Evolutionary conservation across 176 grass and related monocot genomes (phyloP).

Genomic region (Triticum timopheevii): DNA sequence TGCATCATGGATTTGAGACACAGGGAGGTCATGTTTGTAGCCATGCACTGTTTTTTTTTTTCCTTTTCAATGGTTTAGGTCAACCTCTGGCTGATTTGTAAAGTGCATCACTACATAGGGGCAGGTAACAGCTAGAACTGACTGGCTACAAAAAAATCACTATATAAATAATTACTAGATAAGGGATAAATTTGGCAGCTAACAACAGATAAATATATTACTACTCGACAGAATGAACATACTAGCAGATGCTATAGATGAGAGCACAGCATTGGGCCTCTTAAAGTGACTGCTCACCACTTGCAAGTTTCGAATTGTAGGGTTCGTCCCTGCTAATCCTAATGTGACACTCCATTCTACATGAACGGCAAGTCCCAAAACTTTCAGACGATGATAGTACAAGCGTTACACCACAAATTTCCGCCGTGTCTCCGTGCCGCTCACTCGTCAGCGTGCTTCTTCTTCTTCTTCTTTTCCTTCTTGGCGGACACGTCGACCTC

Average conservation of each 20-base stretch:
- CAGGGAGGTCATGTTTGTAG: background rate
- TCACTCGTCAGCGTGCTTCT: slow-evolving; percentile 43
- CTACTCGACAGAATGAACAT: background rate
- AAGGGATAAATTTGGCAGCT: background rate
- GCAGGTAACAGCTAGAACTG: too few relatives aligned
- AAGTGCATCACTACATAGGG: too few relatives aligned
- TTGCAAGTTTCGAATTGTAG: slow-evolving; percentile 1
- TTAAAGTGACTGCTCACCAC: background rate
- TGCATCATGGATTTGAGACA: slow-evolving; percentile 30
- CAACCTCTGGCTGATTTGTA: too few relatives aligned
- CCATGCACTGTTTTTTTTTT: slow-evolving; percentile 6
- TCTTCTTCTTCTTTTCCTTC: slow-evolving; percentile 79
- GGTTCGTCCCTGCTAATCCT: slow-evolving; percentile 2
- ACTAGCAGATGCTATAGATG: background rate
- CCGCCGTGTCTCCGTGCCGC: background rate
- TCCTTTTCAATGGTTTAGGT: background rate
- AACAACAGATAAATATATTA: background rate
- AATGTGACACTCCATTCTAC: background rate
- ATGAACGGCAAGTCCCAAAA: slow-evolving; percentile 1
- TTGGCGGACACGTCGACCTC: slow-evolving; percentile 24
- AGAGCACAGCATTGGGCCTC: background rate
- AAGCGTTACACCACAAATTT: slow-evolving; percentile 26
- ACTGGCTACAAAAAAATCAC: too few relatives aligned
- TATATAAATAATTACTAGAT: background rate
- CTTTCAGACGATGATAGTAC: slow-evolving; percentile 11